phyloP scores from a whole-genome alignment of 306 rosid species.

The Cicer bijugum region DNA sequence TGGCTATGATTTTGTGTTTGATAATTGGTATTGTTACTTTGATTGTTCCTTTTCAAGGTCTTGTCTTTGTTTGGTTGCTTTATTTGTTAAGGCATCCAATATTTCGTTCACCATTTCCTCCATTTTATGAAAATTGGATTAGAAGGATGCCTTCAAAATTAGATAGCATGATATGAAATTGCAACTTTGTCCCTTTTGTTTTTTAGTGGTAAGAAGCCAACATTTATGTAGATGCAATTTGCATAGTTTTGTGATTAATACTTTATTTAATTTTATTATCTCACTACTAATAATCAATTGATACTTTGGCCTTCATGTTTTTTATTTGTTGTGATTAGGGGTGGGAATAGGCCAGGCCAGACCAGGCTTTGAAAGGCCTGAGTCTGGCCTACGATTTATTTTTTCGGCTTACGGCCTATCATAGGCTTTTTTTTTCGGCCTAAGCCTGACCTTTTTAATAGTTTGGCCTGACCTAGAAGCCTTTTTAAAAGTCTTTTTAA shows the following conservation, averaged over 20 bases:
- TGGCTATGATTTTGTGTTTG: constrained; percentile 45
- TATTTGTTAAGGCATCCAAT: constrained; percentile 48
- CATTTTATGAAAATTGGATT: constrained; percentile 42
- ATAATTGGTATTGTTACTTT: constrained; percentile 40
- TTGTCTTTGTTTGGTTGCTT: background rate
- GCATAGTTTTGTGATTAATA: background rate
- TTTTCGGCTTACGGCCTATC: no score
- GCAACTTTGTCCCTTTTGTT: background rate
- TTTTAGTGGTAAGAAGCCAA: background rate
- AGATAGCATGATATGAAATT: constrained; percentile 51
- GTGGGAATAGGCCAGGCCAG: no score
- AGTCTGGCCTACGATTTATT: no score
- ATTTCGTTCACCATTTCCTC: constrained; percentile 42
- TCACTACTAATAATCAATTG: background rate
- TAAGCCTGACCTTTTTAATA: no score
- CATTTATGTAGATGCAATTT: background rate
- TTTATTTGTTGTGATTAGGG: background rate
- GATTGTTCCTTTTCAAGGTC: constrained; percentile 23
- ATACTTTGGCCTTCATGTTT: background rate
- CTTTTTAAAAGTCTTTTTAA: no score
- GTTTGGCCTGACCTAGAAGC: no score
- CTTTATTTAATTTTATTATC: constrained; percentile 2
- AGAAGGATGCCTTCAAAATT: constrained; percentile 60
- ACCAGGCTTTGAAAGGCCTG: no score
- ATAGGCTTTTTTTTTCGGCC: no score